Evolutionary conservation across 768 basidiomycete genomes (phyloP), one percentile per base, ranked within the genome.

Genomic region (Cystobasidium tubakii): DNA sequence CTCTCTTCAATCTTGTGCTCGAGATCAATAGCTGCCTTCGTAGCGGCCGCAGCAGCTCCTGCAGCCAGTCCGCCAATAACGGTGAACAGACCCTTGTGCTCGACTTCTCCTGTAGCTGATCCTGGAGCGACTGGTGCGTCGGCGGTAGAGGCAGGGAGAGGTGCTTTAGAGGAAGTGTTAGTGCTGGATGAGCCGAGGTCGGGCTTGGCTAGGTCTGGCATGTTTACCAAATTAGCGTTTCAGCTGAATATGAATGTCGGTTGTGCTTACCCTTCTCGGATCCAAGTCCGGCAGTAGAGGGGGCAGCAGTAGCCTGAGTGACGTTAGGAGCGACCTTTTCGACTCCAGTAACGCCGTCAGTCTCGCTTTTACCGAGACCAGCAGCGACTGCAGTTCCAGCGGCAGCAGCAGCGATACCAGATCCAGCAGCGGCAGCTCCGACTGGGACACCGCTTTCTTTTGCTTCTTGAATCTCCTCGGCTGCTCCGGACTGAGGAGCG

Each of bases 121-220:
- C 55, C 69, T 29, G 69, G 69, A 3, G 69, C 69, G 33, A 71
- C 29, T 31, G 69, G 69, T 36, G 69, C 69, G 42, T 71, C 69
- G 25, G 25, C 54, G 13, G 69, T 71, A n/a, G 69, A 39, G 17
- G 69, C 69, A 19, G 69, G 69, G 12, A 71, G 55, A 29, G 69
- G 69, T 34, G 69, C 69, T 31, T 71, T 71, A 15, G 25, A 25
- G 6, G 7, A 10, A 9, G 53, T 57, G 21, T 21, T 34, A 23
- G 54, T 34, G 21, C 46, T 29, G 54, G 66, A 44, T 23, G 66
- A 42, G 23, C 34, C 34, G 21, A 60, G 57, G 33, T 60, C 57
- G 13, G 57, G 57, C 57, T 60, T 60, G 13, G 57, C 57, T 60
- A 60, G 57, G 33, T 60, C 57, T 60, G 33, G 6, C 13, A 31